Conservation (phyloP, 2,329 filamentous ascomycete genomes). For the Talaromyces sp. region DNA sequence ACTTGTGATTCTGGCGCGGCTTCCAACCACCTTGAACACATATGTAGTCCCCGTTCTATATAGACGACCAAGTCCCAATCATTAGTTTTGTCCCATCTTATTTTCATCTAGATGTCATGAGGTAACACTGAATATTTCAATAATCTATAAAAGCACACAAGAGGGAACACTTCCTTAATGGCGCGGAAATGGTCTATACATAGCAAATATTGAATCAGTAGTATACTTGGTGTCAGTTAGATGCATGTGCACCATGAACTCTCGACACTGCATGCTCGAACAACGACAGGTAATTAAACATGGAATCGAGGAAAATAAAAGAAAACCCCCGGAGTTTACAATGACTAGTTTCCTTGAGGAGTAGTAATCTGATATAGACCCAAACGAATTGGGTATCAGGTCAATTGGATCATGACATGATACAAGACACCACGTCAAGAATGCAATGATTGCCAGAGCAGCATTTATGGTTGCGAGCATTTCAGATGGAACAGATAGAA, state of each 20-base stretch:
- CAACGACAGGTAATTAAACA: not conserved
- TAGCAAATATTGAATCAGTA: not conserved
- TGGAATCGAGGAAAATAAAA: not conserved
- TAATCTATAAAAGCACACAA: not conserved
- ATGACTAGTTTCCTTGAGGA: not conserved
- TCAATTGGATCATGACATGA: not conserved
- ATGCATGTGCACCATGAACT: not conserved
- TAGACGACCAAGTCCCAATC: too few relatives aligned
- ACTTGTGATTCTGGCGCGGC: too few relatives aligned
- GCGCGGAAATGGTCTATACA: not conserved
- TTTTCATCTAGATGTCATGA: not conserved
- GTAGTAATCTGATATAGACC: not conserved
- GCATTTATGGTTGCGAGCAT: not conserved
- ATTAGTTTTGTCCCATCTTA: not conserved
- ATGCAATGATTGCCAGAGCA: not conserved
- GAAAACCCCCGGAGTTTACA: not conserved
- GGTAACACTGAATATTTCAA: not conserved
- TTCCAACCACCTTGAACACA: too few relatives aligned
- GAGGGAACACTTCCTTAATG: not conserved
- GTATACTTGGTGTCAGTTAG: not conserved
- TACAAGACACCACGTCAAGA: not conserved
- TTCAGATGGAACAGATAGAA: not conserved
- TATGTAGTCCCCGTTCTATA: too few relatives aligned
- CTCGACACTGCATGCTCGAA: not conserved
- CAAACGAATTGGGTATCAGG: not conserved